Base-by-base conservation (phyloP, 1,284 basidiomycete genomes). In the Bondarzewia mesenterica region DNA sequence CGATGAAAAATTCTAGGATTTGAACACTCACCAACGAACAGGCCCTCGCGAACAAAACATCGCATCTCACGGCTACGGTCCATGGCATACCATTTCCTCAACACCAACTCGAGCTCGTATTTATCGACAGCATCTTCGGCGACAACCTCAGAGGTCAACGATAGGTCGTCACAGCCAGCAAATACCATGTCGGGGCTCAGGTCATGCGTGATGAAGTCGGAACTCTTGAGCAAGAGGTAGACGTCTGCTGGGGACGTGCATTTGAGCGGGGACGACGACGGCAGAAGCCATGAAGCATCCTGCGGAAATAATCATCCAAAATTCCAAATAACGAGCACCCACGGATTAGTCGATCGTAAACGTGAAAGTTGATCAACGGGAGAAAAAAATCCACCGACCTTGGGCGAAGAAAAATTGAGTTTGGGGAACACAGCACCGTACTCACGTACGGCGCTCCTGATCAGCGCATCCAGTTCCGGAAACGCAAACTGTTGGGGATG, bases 371-470 rank as follows among this genome's bases (percentile, higher is more conserved):
- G 15, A 15, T 18, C 21, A 16, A 26, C 7, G 18, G 21, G 16
- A 35, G 35, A 18, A 39, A 4, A 35, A 18, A 16, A 43, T 29
- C 18, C 52, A 62, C 72, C 46, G 56, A 89, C 93, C 69, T 85
- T 85, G 23, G 93, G 93, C 15, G 89, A 85, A 3, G 92, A 91
- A 70, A 93, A 95, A 60, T 95, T 96, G 45, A 96, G 77, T 64
- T 99, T 99, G 0, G 95, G 93, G 60, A 99, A 98, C 7, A 96
- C 85, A 3, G 87, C 83, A 2, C 80, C 86, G 54, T 92, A 94
- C 50, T 78, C 68, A 22, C 66, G 58, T 12, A 98, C 72, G n/a
- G 76, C 78, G 7, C 69, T 61, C 42, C 89, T 71, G 53, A 98
- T 94, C 52, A 73, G 71, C 6, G 68, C 66, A 58, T 94, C 92